Evolutionary conservation across 2,329 filamentous ascomycete genomes (phyloP).

Genomic region (Verruconis gallopava): DNA sequence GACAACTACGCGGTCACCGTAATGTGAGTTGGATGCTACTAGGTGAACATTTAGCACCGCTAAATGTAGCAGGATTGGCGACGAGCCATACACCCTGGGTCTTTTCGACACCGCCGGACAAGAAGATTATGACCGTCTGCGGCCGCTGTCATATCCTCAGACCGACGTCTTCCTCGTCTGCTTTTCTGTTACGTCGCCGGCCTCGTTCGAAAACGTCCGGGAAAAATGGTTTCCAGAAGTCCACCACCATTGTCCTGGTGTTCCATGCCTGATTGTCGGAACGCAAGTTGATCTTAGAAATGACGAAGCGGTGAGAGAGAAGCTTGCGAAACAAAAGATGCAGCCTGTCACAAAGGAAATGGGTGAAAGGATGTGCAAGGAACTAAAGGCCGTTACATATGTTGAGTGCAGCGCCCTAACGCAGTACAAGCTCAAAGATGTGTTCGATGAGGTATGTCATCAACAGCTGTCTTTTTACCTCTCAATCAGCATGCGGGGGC

Average conservation of each 20-base stretch:
- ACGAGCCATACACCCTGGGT: slow-evolving; percentile 94
- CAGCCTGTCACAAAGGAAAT: slow-evolving; percentile 81
- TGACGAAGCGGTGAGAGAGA: slow-evolving; percentile 74
- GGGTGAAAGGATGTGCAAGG: slow-evolving; percentile 91
- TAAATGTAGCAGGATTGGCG: slow-evolving; percentile 70
- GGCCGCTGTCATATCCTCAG: slow-evolving; percentile 93
- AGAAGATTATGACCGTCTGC: slow-evolving; percentile 97
- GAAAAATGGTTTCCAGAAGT: slow-evolving; percentile 99
- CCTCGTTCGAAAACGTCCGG: slow-evolving; percentile 96
- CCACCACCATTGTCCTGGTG: slow-evolving; percentile 94
- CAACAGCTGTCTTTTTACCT: too few species aligned
- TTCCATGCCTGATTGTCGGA: slow-evolving; percentile 93
- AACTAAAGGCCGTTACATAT: slow-evolving; percentile 95
- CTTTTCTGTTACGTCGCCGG: slow-evolving; percentile 94
- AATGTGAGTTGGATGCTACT: slow-evolving; percentile 56
- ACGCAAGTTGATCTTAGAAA: slow-evolving; percentile 95
- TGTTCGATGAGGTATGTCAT: slow-evolving; percentile 86
- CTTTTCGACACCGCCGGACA: slow-evolving; percentile 98
- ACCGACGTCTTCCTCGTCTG: slow-evolving; percentile 98
- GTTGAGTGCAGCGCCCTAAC: slow-evolving; percentile 97
- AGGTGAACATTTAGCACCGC: slow-evolving; percentile 15
- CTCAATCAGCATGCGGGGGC: too few species aligned
- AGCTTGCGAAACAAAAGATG: slow-evolving; percentile 95
- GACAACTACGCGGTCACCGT: slow-evolving; percentile 99
- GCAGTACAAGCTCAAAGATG: slow-evolving; percentile 97